Evolutionary conservation across 2,329 filamentous ascomycete genomes (phyloP).

Genomic region (Trichophaea hybrida): DNA sequence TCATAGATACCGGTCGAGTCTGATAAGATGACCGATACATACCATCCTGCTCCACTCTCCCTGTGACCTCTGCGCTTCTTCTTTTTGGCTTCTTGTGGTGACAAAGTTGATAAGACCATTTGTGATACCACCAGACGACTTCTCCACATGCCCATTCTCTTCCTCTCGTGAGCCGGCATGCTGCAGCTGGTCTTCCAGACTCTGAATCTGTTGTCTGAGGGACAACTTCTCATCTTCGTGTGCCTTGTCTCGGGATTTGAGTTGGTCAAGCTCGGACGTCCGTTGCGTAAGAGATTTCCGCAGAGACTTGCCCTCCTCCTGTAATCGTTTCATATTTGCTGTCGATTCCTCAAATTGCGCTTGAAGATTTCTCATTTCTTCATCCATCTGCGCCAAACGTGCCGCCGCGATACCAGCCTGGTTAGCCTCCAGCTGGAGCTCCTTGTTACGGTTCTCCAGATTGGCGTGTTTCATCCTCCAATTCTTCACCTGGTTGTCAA

Average conservation of each 20-base stretch:
- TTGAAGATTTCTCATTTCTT: constrained; percentile 87
- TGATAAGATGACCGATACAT: constrained; percentile 84
- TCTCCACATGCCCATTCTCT: constrained; percentile 53
- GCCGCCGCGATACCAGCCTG: constrained; percentile 92
- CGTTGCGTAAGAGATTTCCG: constrained; percentile 68
- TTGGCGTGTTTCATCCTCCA: constrained; percentile 88
- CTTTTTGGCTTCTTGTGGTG: constrained; percentile 91
- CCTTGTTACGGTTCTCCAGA: constrained; percentile 77
- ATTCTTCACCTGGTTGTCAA: constrained; percentile 88
- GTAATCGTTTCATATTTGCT: constrained; percentile 78
- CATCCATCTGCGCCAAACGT: constrained; percentile 77
- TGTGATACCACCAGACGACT: constrained; percentile 34
- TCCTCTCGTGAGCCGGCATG: constrained; percentile 39
- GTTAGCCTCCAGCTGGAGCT: constrained; percentile 91
- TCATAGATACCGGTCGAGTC: constrained; percentile 92
- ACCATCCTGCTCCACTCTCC: constrained; percentile 54
- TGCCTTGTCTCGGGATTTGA: constrained; percentile 57
- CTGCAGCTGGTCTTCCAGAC: constrained; percentile 73
- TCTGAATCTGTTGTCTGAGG: constrained; percentile 72
- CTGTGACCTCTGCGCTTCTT: constrained; percentile 45
- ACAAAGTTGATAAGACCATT: constrained; percentile 91
- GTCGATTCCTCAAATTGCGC: constrained; percentile 79
- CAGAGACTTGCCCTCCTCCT: constrained; percentile 81
- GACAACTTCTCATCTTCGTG: constrained; percentile 75
- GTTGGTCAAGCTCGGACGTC: constrained; percentile 64